A percentile compares a stretch with the other conserved stretches of the same genome.
These are phyloP conservation scores for Xylaria bambusicola DNA, from an alignment of 495 filamentous ascomycete species.

Conservation along the genomic window DNA sequence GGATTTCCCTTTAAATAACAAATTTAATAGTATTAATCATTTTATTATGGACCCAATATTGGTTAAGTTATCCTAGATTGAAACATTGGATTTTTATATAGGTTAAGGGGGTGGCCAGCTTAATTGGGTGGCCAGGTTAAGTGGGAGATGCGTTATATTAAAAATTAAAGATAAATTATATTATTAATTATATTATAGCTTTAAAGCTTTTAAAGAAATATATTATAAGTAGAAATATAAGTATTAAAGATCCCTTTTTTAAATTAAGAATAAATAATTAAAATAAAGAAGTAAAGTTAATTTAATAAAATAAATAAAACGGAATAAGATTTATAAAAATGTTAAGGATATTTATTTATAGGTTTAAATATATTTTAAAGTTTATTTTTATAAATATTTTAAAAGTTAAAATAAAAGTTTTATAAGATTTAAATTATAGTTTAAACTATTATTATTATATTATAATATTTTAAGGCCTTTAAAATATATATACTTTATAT, in stretches of 20 bases:
- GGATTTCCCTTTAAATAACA: no score
- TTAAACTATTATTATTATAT: neutral
- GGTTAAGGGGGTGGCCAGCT: no score
- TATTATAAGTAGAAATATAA: neutral
- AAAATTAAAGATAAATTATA: neutral
- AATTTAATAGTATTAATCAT: no score
- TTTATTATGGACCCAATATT: no score
- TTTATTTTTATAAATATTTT: neutral
- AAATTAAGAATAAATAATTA: no score
- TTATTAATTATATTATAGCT: neutral
- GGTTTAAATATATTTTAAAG: neutral
- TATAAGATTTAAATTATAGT: neutral
- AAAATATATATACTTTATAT: neutral
- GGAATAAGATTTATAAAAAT: neutral
- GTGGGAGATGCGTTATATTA: no score
- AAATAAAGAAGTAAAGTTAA: neutral
- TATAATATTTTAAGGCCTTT: neutral
- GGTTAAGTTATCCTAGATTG: no score
- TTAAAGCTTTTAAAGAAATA: neutral
- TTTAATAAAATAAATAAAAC: neutral
- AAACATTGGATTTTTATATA: no score
- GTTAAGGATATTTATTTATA: neutral
- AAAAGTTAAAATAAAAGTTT: neutral
- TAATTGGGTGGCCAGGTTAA: no score
- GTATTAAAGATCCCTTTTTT: neutral